Evolutionary conservation across 2,329 filamentous ascomycete species (phyloP), one percentile per base, ranked within the genome.

Genomic region (Capronia coronata): DNA sequence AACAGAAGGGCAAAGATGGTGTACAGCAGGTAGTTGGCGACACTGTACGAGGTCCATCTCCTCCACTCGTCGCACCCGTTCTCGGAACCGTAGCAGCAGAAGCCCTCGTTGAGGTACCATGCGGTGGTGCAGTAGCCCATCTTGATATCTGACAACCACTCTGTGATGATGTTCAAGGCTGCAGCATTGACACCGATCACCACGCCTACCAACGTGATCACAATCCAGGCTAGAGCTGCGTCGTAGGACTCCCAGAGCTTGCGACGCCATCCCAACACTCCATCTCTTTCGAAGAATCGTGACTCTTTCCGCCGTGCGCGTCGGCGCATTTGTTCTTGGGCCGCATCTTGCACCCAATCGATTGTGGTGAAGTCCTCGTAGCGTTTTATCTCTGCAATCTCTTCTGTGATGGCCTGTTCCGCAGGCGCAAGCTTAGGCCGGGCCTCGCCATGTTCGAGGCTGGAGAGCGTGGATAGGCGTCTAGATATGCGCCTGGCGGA

Each of bases 321-420:
- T 54, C 91, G 82, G 48, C 90, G 81, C 40, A 87, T 74, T 65
- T 94, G 87, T 67, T 96, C 93, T 57, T 90, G 84, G 27, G 89
- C 85, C 9, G 91, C 90, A 77, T 98, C 93, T 67, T 98, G 91
- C 0, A 98, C 91, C 93, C 93, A 98, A 69, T 98, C 93, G 80
- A 75, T 72, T 1, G 93, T 98, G 4, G 90, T 95, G 66, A 98
- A 98, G 70, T 98, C 93, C 78, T 95, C 93, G 71, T 98, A 98
- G 71, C 91, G 80, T 72, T 96, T 96, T 66, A 98, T 97, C 73
- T 96, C 86, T 21, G 86, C 90, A 64, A 98, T 95, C 71, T 98
- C 93, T 64, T 97, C 90, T 54, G 89, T 86, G 59, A 94, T 87
- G 55, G 84, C 80, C 54, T 83, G 79, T 62, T 86, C 80, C 48